These are phyloP conservation scores for Nicotiana knightiana DNA, from an alignment of 257 asterid genomes.

Conservation along the genomic window DNA sequence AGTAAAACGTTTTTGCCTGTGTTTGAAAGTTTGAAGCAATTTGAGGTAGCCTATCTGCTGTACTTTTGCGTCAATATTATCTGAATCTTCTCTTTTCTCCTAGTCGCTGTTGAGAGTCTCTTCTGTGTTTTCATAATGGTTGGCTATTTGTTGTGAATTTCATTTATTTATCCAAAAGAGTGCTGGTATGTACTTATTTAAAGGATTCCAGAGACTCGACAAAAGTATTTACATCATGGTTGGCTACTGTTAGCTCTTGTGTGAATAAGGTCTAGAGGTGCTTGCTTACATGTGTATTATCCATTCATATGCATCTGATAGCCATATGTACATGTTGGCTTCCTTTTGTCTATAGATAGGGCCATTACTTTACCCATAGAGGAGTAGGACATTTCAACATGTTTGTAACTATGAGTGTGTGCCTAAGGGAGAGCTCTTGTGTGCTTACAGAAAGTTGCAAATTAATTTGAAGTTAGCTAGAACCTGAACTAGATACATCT, in stretches of 20 bases:
- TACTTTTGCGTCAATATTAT: background rate
- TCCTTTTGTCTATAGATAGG: background rate
- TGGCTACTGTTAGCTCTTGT: background rate
- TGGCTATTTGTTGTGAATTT: background rate
- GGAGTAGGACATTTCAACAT: background rate
- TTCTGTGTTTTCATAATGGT: background rate
- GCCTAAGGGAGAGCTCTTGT: background rate
- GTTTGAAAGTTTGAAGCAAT: background rate
- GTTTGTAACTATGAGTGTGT: background rate
- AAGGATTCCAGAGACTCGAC: background rate
- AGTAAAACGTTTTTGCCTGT: background rate
- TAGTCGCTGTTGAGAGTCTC: background rate
- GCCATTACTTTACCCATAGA: background rate
- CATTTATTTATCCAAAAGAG: background rate
- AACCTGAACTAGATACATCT: background rate
- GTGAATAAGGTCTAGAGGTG: no score
- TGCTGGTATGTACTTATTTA: background rate
- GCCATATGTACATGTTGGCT: background rate
- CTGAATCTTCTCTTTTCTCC: conserved; percentile 4
- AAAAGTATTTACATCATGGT: background rate
- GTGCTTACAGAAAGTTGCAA: background rate
- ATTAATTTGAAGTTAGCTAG: background rate
- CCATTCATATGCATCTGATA: background rate
- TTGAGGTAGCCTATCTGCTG: background rate
- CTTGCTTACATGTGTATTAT: background rate